Conservation (phyloP, 441 rosid species). For the Metrosideros polymorpha region DNA sequence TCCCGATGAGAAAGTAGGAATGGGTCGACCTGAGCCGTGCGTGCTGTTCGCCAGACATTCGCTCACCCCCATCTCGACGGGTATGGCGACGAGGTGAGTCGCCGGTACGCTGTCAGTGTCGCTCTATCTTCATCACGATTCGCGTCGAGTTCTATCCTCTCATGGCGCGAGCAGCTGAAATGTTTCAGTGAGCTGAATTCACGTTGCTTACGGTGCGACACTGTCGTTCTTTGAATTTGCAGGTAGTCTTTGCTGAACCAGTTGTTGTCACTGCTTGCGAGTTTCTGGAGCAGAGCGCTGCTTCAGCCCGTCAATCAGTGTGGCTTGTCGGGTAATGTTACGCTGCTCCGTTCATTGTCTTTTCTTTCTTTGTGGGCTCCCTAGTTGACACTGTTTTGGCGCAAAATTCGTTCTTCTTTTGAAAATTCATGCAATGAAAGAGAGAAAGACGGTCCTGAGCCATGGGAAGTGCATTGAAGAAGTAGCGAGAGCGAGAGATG, state of each 20-base stretch:
- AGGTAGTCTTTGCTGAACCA: conserved; percentile 94
- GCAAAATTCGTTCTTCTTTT: background rate
- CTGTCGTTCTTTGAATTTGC: background rate
- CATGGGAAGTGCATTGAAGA: background rate
- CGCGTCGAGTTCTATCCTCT: background rate
- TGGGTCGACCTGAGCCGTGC: conserved; percentile 95
- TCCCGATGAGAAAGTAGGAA: conserved; percentile 1
- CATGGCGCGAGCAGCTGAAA: background rate
- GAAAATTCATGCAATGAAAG: background rate
- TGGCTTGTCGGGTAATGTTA: conserved; percentile 64
- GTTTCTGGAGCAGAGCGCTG: conserved; percentile 83
- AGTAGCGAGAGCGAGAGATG: background rate
- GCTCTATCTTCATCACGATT: no score
- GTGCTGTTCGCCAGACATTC: conserved; percentile 91
- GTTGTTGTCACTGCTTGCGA: conserved; percentile 90
- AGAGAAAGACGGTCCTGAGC: background rate
- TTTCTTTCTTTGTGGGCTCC: background rate
- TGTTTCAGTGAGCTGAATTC: background rate
- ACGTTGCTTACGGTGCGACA: background rate
- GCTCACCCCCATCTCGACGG: conserved; percentile 92
- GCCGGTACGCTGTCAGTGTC: no score
- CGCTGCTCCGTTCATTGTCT: background rate
- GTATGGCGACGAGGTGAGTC: conserved; percentile 88
- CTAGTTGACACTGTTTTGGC: background rate
- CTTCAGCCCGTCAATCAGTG: conserved; percentile 77